Evolutionary conservation across 2,329 filamentous ascomycete genomes (phyloP), one percentile per base, ranked within the genome.

Genomic region (Stemphylium beticola): DNA sequence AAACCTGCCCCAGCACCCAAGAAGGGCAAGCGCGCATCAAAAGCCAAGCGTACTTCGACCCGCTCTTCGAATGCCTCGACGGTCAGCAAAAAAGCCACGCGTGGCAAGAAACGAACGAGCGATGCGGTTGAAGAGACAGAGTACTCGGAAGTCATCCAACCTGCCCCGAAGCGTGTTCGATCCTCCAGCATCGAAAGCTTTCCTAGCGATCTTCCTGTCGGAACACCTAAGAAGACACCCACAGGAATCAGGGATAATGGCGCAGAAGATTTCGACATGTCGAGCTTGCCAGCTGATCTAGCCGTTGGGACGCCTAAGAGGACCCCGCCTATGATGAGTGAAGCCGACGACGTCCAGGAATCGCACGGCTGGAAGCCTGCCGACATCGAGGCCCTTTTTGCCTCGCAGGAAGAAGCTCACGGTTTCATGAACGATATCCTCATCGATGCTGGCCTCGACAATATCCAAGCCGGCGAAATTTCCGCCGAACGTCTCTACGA

Each of bases 301-400:
- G 55, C 60, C 20, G 50, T 62, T 33, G 58, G 65, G 79, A 87
- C 36, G 43, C 66, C 64, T 74, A 75, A 61, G 58, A 60, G 66
- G 41, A 64, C 59, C 10, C 64, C 66, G 18, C 56, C 63, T 11
- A 57, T 56, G 22, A 50, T 48, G 32, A 59, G 47, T 43, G 62
- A 61, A 6, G 53, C 64, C 10, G 60, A 62, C 24, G 54, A 54
- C n/a, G 32, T 29, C 7, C 38, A 51, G 26, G 53, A 55, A 18
- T 42, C 32, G 4, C 43, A 49, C 29, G 79, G 87, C 0, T 98
- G 93, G 93, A 83, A 82, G 4, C 81, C 89, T 0, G 82, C 89
- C 2, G 91, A 96, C 64, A 80, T 96, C 3, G 93, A 97, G 26
- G 78, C 83, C 1, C 79, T 95, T 1, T 87, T 95, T 50, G 51